Base-by-base conservation (phyloP, 2,329 filamentous ascomycete species). In the Exserohilum turcica region DNA sequence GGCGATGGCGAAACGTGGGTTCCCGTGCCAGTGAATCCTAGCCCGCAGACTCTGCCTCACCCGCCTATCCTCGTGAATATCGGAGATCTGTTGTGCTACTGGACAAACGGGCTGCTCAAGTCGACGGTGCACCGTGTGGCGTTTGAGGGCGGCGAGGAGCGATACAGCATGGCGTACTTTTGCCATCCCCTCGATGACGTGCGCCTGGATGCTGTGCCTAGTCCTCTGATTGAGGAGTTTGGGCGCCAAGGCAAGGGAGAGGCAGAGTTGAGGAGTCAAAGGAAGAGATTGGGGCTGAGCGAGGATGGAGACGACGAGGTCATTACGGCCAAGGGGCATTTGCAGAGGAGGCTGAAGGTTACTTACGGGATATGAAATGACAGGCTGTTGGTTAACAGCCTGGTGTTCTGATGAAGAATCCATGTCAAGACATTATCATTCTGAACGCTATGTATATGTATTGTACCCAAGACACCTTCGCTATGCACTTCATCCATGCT, bases 51-150 rank as follows among this genome's bases (percentile, higher is more conserved):
- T 78, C 7, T 82, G 79, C 35, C 87, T 85, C n/a, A 56, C 0
- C 64, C 71, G 1, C 66, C 70, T 0, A 69, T 73, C 6, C 57
- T 68, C 60, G 66, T 92, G 88, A 1, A 91, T 85, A 88, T 90
- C n/a, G 87, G 86, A 0, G 87, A 90, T 67, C 63, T 89, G 29
- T 76, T 90, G 12, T 88, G 86, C 29, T 94, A 95, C 73, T 97
- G 93, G 93, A 97, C 94, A 1, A 88, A 89, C 60, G 92, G 92
- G 0, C 76, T 97, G 40, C 81, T 97, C 58, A 89, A 91, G 64
- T 92, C 88, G 63, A 97, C 93, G 0, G 85, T 97, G 5, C 94
- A 97, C 71, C 81, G 93, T 9, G 94, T 97, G 27, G 86, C 93
- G 0, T 94, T 96, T 65, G 71, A 24, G 28, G 63, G 63, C 0